Evolutionary conservation across 1,139 yeast species (phyloP), one percentile per base, ranked within the genome.

Genomic region (Ogataea hybrid): DNA sequence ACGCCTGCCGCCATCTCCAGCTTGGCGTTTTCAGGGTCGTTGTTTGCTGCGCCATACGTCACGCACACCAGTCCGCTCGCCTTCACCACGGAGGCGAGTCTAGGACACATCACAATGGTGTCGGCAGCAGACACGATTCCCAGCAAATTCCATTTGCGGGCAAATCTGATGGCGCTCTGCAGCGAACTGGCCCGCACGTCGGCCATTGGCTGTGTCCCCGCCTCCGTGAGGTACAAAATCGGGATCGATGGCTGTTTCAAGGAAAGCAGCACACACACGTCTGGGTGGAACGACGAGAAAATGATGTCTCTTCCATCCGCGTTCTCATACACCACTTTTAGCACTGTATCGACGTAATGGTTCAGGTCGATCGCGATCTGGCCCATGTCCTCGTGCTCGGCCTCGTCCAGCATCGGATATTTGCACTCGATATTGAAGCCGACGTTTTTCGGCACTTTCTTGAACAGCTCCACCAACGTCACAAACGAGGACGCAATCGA

Each of bases 371-470:
- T 76, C 3, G 86, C 90, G 50, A 86, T 71, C 50, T 84, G 85
- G 21, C 95, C 96, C 81, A 90, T 84, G 50, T 84, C 88, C 59
- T 92, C 97, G 7, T 70, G 71, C 61, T 89, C 87, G 0, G 95
- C 92, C 65, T 92, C 97, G 61, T 88, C 95, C 44, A 88, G 72
- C 95, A 92, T 87, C 3, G 98, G 97, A 59, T 89, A 92, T 61
- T 89, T 92, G 64, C 95, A 80, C 63, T 92, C 98, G 49, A 92
- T 88, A 59, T 92, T 92, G 68, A 92, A 90, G 0, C 98, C 98
- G 17, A 90, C 95, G 48, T 75, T 77, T 44, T 73, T 70, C 0
- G 97, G 97, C 21, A 92, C 68, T 51, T 86, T 86, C 57, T 76
- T 75, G 68, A 92, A 88, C 39, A 89, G 73, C 52, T 90, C 96